These are phyloP conservation scores for Sisymbrium irio DNA, from an alignment of 345 rosid species.

Conservation along the genomic window DNA sequence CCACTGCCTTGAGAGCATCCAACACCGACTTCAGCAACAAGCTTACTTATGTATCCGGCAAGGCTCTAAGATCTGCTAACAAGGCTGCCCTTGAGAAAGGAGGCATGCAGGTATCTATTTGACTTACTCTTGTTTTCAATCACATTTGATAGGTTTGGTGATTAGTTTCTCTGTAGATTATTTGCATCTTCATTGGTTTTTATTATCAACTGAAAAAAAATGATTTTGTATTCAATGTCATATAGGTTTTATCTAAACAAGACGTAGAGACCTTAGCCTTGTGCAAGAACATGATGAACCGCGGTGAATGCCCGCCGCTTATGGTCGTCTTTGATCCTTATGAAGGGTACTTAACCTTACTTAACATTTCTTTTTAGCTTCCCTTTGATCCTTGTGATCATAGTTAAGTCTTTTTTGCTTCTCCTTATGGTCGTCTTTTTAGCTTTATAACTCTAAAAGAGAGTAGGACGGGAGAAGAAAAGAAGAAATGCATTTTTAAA, in stretches of 20 bases:
- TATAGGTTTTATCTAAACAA: conserved; percentile 75
- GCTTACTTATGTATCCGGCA: conserved; percentile 62
- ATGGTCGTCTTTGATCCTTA: conserved; percentile 69
- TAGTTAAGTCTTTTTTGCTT: no score
- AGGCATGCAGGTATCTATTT: conserved; percentile 77
- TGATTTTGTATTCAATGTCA: not conserved
- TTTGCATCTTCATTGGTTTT: not conserved
- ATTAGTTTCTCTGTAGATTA: not conserved
- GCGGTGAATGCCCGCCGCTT: conserved; percentile 89
- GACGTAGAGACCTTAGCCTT: conserved; percentile 63
- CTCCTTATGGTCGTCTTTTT: no score
- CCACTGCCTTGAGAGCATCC: conserved; percentile 72
- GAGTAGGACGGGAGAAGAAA: not conserved
- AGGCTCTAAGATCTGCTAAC: conserved; percentile 73
- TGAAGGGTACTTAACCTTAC: conserved; percentile 97
- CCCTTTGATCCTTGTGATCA: no score
- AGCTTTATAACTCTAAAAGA: not conserved
- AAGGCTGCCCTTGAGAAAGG: conserved; percentile 63
- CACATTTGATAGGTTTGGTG: not conserved
- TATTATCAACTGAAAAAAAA: not conserved
- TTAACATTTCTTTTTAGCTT: not conserved
- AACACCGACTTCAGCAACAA: conserved; percentile 59
- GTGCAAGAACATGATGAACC: conserved; percentile 76
- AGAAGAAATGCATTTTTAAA: not conserved
- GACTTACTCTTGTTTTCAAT: not conserved